Evolutionary conservation across 768 basidiomycete species (phyloP), one percentile per base, ranked within the genome.

Genomic region (Coprinellus micaceus): DNA sequence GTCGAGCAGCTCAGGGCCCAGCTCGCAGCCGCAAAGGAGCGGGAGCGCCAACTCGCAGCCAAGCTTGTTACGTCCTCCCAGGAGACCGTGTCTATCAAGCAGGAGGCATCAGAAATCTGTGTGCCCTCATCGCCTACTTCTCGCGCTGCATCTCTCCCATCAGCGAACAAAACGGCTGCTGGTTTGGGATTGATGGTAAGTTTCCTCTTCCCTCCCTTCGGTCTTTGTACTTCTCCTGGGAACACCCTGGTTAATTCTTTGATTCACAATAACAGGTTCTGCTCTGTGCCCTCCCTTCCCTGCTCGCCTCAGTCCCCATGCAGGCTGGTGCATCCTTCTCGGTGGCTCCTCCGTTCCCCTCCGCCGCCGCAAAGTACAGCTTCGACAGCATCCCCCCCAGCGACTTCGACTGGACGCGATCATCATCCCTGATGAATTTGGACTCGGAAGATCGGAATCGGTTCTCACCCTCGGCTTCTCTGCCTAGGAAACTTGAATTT

Each of bases 151-250:
- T 58, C 73, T 62, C 62, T 70, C 46, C 73, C 77, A 66, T 74
- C 76, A 63, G 74, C 79, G 44, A 78, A 81, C 69, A 81, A 82
- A 67, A 81, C 84, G 51, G 81, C 82, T 59, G 84, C 88, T 52
- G 82, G 81, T 64, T 72, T 89, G 47, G 82, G 86, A 59, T 76
- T 88, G 66, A 87, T 89, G 85, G 88, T 89, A 69, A 61, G 80
- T 64, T 54, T 54, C 21, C 52, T 61, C n/a, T n/a, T n/a, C n/a
- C n/a, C n/a, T 33, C 33, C 33, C 33, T 53, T 62, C 61, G 36
- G 54, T 58, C 40, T 29, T 52, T 52, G 51, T 40, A 53, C 33
- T 56, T 52, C 43, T 44, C 44, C 54, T 44, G 48, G 17, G 48
- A 50, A 33, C 40, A 33, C 41, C 54, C 43, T 53, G 37, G 53